Evolutionary conservation across 805 yeast species (phyloP), one percentile per base, ranked within the genome.

Genomic region (Candida methanosorbosa): DNA sequence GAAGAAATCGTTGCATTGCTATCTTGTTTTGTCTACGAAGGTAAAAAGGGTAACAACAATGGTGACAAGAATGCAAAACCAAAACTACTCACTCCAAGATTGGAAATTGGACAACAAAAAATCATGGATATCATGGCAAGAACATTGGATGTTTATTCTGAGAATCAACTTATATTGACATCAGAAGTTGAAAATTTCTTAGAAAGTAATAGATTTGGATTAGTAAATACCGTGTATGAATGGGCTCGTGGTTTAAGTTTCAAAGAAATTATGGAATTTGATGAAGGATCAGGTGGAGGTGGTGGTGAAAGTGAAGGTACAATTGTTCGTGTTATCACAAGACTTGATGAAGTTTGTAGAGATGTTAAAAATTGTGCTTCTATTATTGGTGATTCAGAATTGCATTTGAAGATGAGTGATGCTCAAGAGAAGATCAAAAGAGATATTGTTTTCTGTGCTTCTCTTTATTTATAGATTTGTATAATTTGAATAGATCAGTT

Each of bases 191-290:
- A 79, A 33, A 82, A 81, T 39, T 92, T 90, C 49, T 61, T 81
- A 43, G 94, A 85, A 37, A 72, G 80, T 43, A 80, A 85, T 48
- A 66, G 97, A 45, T 92, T 92, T 58, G 95, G 90, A 0, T 67
- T 92, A 49, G 83, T 86, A 59, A 90, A 87, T 54, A 95, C 86
- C 11, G 95, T 90, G 4, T 92, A 90, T 55, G 97, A 92, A 59
- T 92, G 99, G 99, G 96, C 97, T 1, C 70, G 94, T 44, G 99
- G 98, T 2, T 70, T 80, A 68, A 71, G 94, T 0, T 92, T 92
- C 64, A 81, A 81, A 43, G 94, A 86, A 38, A 90, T 92, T 43
- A 92, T 88, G 81, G 80, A 75, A 39, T 70, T 86, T 43, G 84
- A 95, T 38, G 95, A 88, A 48, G 88, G 86, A 25, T 52, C 44